Evolutionary conservation across 805 yeast genomes (phyloP).

Genomic region (Saccharomycopsis selenospora): DNA sequence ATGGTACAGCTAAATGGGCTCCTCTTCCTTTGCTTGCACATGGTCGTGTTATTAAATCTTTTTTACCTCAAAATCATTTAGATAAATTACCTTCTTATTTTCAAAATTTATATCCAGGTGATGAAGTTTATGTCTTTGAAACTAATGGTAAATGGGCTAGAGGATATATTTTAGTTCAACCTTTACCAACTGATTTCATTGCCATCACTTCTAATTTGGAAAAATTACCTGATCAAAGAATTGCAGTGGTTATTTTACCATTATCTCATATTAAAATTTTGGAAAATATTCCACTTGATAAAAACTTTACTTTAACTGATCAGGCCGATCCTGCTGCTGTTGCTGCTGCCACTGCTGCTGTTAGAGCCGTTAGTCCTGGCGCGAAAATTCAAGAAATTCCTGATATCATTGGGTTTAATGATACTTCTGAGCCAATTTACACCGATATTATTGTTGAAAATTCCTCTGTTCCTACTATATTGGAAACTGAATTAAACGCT

Average conservation of each 20-base stretch:
- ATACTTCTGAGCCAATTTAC: slow-evolving; percentile 17
- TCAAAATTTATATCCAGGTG: slow-evolving; percentile 64
- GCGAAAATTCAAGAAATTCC: slow-evolving; percentile 21
- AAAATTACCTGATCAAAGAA: slow-evolving; percentile 50
- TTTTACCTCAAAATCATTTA: slow-evolving; percentile 37
- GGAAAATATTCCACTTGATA: slow-evolving; percentile 36
- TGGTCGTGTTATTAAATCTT: slow-evolving; percentile 38
- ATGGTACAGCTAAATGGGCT: no score
- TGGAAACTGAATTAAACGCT: slow-evolving; percentile 29
- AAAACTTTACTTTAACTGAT: slow-evolving; percentile 29
- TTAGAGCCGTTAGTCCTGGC: slow-evolving; percentile 20
- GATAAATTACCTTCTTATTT: slow-evolving; percentile 31
- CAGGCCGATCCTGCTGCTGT: slow-evolving; percentile 1
- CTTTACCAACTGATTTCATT: slow-evolving; percentile 64
- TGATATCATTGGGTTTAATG: slow-evolving; percentile 20
- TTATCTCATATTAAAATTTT: slow-evolving; percentile 42
- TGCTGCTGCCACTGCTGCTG: slow-evolving; percentile 22
- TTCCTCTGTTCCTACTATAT: slow-evolving; percentile 29
- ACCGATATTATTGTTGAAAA: slow-evolving; percentile 24
- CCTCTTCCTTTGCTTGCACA: slow-evolving; percentile 41
- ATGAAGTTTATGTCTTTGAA: slow-evolving; percentile 70
- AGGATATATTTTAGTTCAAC: slow-evolving; percentile 63
- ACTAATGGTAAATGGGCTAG: slow-evolving; percentile 63
- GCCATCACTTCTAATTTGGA: slow-evolving; percentile 48
- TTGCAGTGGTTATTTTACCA: slow-evolving; percentile 56